Evolutionary conservation across 2,329 filamentous ascomycete species (phyloP).

Genomic region (Diplodia corticola): DNA sequence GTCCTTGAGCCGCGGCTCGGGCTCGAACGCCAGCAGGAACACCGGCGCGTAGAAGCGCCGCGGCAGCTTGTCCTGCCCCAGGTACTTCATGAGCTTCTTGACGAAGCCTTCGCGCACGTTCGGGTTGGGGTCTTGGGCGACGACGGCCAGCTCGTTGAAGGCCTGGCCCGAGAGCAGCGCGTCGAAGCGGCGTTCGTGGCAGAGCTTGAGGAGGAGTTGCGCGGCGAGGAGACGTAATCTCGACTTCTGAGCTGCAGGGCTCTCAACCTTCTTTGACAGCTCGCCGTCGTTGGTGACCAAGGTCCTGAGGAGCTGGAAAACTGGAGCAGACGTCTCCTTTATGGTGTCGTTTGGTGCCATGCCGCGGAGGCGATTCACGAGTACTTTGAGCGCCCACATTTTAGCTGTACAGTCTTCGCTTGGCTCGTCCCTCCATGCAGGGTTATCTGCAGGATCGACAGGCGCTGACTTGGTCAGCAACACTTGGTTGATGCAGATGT

Average conservation of each 20-base stretch:
- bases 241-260: constrained; percentile 74
- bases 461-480: constrained; percentile 60
- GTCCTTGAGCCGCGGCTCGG: constrained; percentile 68
- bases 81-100: constrained; percentile 85
- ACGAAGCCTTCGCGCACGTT: constrained; percentile 79
- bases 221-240: constrained; percentile 81
- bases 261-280: constrained; percentile 69
- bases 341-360: constrained; percentile 52
- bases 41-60: constrained; percentile 84
- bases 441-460: constrained; percentile 64
- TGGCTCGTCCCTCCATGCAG: constrained; percentile 60
- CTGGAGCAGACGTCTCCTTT: constrained; percentile 58
- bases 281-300: constrained; percentile 77
- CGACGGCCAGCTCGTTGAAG: constrained; percentile 79
- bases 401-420: constrained; percentile 85
- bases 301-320: constrained; percentile 77
- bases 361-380: constrained; percentile 81
- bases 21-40: constrained; percentile 91
- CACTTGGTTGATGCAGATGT: constrained; percentile 73
- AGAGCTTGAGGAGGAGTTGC: constrained; percentile 78
- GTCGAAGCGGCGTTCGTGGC: constrained; percentile 73
- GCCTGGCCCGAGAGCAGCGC: constrained; percentile 68
- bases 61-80: constrained; percentile 69
- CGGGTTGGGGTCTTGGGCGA: constrained; percentile 74
- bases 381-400: constrained; percentile 75